Conservation (phyloP, 2,329 filamentous ascomycete species). For the Xylariaceae sp. region DNA sequence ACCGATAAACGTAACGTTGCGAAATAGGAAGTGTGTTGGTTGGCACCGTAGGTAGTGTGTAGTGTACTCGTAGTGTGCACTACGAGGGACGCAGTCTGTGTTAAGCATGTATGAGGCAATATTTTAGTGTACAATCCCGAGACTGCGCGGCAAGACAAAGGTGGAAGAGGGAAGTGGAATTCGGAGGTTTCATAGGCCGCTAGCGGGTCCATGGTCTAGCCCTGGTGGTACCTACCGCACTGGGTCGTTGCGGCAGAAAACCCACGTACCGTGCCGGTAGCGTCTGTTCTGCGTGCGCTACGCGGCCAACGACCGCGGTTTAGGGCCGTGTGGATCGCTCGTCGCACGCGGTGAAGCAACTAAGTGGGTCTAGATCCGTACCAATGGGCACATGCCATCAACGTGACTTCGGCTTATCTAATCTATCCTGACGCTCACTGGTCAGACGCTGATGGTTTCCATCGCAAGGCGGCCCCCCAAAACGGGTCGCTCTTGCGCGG, state of each 20-base stretch:
- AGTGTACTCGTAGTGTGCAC: neutral
- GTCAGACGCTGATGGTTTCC: neutral
- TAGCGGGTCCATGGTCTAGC: conserved; percentile 3
- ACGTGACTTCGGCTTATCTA: neutral
- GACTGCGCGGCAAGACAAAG: neutral
- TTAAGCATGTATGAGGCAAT: neutral
- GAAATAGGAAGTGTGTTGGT: conserved; percentile 5
- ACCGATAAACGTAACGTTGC: conserved; percentile 30
- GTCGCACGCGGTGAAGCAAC: neutral
- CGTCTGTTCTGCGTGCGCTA: no score
- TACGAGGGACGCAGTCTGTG: neutral
- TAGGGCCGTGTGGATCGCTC: neutral
- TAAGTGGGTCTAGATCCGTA: neutral
- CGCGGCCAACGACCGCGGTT: no score
- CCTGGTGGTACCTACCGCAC: neutral
- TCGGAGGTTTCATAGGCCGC: conserved; percentile 16
- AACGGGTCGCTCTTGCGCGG: neutral
- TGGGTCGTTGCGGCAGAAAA: neutral
- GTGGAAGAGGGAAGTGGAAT: conserved; percentile 5
- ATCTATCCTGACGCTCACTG: neutral
- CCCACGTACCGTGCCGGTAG: neutral
- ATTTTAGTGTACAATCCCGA: conserved; percentile 3
- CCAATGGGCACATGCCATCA: neutral
- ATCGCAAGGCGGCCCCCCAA: neutral
- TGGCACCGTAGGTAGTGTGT: neutral